phyloP scores from a whole-genome alignment of 2,329 filamentous ascomycete genomes.

The Aspergillus sp. region DNA sequence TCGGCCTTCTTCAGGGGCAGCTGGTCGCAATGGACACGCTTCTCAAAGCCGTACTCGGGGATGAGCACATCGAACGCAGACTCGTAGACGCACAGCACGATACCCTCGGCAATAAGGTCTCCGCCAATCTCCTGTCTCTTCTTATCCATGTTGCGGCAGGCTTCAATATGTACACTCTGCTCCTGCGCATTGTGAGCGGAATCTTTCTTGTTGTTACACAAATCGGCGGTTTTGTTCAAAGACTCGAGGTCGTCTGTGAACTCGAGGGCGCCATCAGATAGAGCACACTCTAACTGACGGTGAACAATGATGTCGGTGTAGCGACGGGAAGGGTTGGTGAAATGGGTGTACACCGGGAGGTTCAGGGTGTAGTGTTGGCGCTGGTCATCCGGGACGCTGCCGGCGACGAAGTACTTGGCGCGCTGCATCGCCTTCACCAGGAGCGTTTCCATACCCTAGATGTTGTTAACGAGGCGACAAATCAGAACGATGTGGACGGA shows the following conservation, averaged over 20 bases:
- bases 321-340: constrained; percentile 89
- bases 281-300: constrained; percentile 82
- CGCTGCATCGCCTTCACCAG: constrained; percentile 93
- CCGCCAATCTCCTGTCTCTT: constrained; percentile 81
- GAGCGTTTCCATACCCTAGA: constrained; percentile 85
- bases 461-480: background rate
- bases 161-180: constrained; percentile 97
- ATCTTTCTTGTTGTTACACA: constrained; percentile 98
- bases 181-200: constrained; percentile 96
- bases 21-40: constrained; percentile 98
- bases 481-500: background rate
- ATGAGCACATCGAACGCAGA: constrained; percentile 98
- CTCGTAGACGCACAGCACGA: constrained; percentile 96
- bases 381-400: constrained; percentile 72
- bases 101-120: constrained; percentile 91
- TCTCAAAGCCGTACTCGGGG: constrained; percentile 97
- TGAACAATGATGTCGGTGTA: constrained; percentile 96
- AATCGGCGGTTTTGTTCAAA: constrained; percentile 86
- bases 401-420: constrained; percentile 88
- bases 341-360: constrained; percentile 91
- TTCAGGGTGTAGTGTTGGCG: constrained; percentile 91
- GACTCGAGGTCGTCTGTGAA: constrained; percentile 86
- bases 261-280: constrained; percentile 78
- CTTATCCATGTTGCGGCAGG: constrained; percentile 93
- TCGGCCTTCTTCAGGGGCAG: constrained; percentile 97